Evolutionary conservation across 345 rosid species (phyloP), one percentile per base, ranked within the genome.

Genomic region (Kernera saxatilis): DNA sequence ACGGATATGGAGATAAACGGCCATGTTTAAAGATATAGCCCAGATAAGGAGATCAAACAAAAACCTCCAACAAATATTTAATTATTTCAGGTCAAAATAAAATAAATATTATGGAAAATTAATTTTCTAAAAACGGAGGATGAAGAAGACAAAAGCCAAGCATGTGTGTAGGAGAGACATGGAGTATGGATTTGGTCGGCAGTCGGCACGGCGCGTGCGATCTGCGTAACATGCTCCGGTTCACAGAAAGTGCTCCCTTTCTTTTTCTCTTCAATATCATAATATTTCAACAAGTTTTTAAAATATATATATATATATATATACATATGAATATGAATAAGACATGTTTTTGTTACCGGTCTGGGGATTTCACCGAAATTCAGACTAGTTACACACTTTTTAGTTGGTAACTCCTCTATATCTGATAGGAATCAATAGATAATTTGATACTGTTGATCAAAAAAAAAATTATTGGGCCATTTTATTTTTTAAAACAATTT

Each of bases 121-220:
- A 14, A 9, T 3, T 2, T 23, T 11, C 14, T 9, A 9, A 27
- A 33, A 70, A 4, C 8, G 21, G 39, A 72, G 27, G 53, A 39
- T 56, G 72, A 68, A 51, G 62, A 62, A 68, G 56, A 60, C 78
- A 67, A 60, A 61, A 67, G 33, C 63, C 56, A 50, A 49, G 68
- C 69, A 75, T 68, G 69, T 67, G 68, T 75, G 73, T 67, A 13
- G 32, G 64, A 59, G 73, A 67, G 73, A 67, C 73, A 67, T 61
- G 49, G 55, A 52, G 18, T 67, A 21, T 13, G 23, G 69, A 75
- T 75, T 68, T 75, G 78, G 78, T 75, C 78, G 74, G 78, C 73
- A 18, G 50, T 59, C 39, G 78, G 63, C 73, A 67, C 73, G 78
- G 78, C 64, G 56, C 73, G 69, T 67, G 69, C 73, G 73, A 67